Evolutionary conservation across 2,329 filamentous ascomycete species (phyloP), one percentile per base, ranked within the genome.

Genomic region (Phymatotrichopsis omnivora): DNA sequence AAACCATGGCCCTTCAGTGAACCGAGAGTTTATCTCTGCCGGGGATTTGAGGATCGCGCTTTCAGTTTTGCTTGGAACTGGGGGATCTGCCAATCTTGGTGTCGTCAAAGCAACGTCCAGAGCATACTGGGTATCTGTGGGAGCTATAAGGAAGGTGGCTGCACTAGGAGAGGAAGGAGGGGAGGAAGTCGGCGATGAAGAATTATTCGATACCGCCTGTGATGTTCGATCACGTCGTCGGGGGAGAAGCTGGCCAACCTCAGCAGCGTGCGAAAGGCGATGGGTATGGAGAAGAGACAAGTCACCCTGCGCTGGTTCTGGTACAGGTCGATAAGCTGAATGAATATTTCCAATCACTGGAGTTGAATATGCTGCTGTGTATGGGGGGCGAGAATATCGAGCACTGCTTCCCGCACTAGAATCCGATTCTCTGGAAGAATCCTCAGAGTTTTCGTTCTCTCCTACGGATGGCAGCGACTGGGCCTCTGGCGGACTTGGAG

Each of bases 181-280:
- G 6, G 28, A 38, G 7, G 40, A 25, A 34, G 36, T 36, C 8
- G 20, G 17, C 7, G 38, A 22, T 10, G 44, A 31, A 17, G 22
- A 16, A 33, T 23, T 34, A 11, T 25, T 23, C 14, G 37, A 34
- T 7, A 24, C 31, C n/a, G 28, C 14, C 32, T 50, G 44, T 22
- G 29, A 24, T 20, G 25, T 4, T n/a, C 3, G 47, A 25, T 47
- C 49, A 24, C 48, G 49, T 23, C 41, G 40, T 32, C 55, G 47
- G 14, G 53, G 56, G 27, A 53, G 25, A 27, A 58, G 45, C 43
- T 58, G 56, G 5, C 56, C 56, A 36, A 57, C 53, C 37, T 58
- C 56, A 33, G 56, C 56, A 29, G 56, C 55, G 23, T 58, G 56
- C 12, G 56, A 58, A 16, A 57, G 43, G 7, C 56, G 43, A 35